Percentiles rank a stretch among this genome's conserved stretches.
Conservation (phyloP, 345 rosid genomes). For the Hevea brasiliensis region DNA sequence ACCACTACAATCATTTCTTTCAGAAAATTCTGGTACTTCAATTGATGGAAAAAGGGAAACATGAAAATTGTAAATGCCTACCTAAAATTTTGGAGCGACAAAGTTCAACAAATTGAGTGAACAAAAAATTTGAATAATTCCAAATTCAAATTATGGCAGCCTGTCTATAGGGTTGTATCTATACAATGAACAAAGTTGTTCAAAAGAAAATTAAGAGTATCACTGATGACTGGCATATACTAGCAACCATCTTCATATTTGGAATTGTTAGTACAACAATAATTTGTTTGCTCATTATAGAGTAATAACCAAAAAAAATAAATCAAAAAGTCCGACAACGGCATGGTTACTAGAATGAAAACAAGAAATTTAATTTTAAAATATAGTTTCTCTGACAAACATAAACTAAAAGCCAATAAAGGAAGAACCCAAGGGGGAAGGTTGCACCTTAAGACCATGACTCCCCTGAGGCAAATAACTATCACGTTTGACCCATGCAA, state of each 20-base stretch:
- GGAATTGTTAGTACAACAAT: neutral
- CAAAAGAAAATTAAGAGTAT: neutral
- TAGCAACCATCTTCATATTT: neutral
- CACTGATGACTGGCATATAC: neutral
- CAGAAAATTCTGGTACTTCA: neutral
- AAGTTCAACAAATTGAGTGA: neutral
- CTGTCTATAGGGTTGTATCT: neutral
- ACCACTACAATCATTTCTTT: neutral
- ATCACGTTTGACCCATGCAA: conserved; percentile 99
- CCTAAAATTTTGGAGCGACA: neutral
- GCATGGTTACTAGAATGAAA: neutral
- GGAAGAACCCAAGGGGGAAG: conserved; percentile 12
- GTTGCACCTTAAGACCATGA: conserved; percentile 86
- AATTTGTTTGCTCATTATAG: neutral
- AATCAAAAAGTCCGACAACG: neutral
- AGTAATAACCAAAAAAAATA: neutral
- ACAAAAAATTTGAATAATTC: neutral
- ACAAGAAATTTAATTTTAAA: neutral
- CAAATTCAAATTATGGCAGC: neutral
- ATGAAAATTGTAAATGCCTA: neutral
- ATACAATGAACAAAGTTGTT: neutral
- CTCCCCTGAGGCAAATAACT: conserved; percentile 99
- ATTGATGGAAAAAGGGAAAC: neutral
- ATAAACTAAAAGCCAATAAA: conserved; percentile 13
- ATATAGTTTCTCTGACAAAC: conserved; percentile 9